Conservation (phyloP, 768 basidiomycete genomes). For the Termitomyces heimii region DNA sequence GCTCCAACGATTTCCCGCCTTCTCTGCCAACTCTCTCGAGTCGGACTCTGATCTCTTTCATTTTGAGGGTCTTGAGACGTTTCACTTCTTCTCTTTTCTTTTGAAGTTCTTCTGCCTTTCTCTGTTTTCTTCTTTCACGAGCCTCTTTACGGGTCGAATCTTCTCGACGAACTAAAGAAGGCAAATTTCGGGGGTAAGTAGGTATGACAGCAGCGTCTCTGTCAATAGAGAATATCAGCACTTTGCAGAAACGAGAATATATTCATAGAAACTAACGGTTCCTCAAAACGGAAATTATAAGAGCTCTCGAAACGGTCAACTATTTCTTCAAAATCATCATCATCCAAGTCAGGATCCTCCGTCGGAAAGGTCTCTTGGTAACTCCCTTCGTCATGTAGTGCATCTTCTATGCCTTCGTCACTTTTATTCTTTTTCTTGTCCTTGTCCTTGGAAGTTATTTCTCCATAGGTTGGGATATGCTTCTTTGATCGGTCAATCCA, state of each 20-base stretch:
- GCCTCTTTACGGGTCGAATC: constrained; percentile 81
- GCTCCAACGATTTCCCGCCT: constrained; percentile 51
- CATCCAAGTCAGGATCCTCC: constrained; percentile 34
- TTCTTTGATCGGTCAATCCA: constrained; percentile 84
- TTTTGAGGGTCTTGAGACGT: constrained; percentile 77
- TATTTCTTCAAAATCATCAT: constrained; percentile 84
- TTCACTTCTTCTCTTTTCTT: constrained; percentile 78
- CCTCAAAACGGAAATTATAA: constrained; percentile 98
- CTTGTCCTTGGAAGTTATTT: constrained; percentile 49
- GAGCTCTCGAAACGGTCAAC: constrained; percentile 91
- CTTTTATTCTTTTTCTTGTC: constrained; percentile 25
- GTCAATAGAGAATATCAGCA: background rate
- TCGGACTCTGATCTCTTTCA: constrained; percentile 73
- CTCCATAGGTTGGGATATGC: constrained; percentile 80
- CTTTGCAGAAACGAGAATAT: background rate
- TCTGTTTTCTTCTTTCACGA: constrained; percentile 67
- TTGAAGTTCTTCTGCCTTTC: constrained; percentile 73
- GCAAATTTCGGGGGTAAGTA: constrained; percentile 71
- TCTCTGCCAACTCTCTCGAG: constrained; percentile 68
- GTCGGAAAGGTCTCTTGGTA: constrained; percentile 17
- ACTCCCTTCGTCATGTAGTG: constrained; percentile 17
- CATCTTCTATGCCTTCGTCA: constrained; percentile 12
- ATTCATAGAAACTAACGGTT: constrained; percentile 58
- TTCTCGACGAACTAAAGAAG: constrained; percentile 59
- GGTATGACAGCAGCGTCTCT: constrained; percentile 64